phyloP scores from a whole-genome alignment of 75 land plant species.

The Isoetes taiwanensis region DNA sequence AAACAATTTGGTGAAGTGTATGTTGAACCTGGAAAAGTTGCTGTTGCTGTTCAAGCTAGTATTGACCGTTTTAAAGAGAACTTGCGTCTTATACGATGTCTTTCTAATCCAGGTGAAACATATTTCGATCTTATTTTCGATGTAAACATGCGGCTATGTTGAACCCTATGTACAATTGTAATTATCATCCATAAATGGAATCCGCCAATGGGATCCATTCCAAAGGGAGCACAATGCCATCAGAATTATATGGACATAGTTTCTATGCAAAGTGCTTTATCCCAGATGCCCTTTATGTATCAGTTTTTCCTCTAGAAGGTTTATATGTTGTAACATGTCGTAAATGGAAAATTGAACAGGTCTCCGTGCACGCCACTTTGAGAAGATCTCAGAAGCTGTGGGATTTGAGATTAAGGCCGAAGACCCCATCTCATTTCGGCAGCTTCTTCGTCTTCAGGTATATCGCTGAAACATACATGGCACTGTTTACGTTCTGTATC shows the following conservation, averaged over 20 bases:
- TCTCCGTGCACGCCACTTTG: slow-evolving; percentile 21
- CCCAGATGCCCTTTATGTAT: too few species aligned
- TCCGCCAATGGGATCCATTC: too few species aligned
- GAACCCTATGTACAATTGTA: too few species aligned
- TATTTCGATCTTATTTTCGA: neutral
- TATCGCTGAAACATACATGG: neutral
- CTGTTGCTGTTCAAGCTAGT: slow-evolving; percentile 13
- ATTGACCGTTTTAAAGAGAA: slow-evolving; percentile 26
- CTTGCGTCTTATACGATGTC: slow-evolving; percentile 23
- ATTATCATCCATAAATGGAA: too few species aligned
- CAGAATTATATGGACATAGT: too few species aligned
- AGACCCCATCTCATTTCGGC: slow-evolving; percentile 22
- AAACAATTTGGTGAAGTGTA: slow-evolving; percentile 19
- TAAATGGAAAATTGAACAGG: slow-evolving; percentile 14
- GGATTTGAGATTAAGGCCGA: slow-evolving; percentile 30
- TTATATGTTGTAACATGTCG: too few species aligned
- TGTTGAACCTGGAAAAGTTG: slow-evolving; percentile 25
- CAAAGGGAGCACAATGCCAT: too few species aligned
- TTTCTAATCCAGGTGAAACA: slow-evolving; percentile 34
- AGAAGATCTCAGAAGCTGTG: slow-evolving; percentile 24
- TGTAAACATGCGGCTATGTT: too few species aligned
- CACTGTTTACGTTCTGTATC: neutral
- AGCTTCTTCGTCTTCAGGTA: slow-evolving; percentile 20
- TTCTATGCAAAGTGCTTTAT: too few species aligned
- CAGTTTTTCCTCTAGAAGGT: too few species aligned